Base-by-base conservation (phyloP, 345 rosid genomes). In the Dimocarpus longan region DNA sequence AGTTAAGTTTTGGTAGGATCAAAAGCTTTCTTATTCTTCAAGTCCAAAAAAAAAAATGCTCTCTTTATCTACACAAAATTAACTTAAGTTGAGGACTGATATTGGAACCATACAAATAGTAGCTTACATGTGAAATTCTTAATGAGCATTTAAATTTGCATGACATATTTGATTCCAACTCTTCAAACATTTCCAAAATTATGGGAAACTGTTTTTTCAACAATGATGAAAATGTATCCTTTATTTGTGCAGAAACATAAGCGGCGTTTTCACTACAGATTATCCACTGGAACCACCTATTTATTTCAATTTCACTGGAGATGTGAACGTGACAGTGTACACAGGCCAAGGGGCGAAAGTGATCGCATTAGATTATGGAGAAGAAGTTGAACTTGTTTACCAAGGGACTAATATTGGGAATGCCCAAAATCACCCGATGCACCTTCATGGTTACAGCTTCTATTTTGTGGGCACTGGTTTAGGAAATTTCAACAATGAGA, bases 261-360 rank as follows among this genome's bases (percentile, higher is more conserved):
- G 54, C 32, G 81, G 19, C 19, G 60, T 67, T 22, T 72, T 77
- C 77, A 73, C 70, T 42, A 57, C 78, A 5, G 74, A 74, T 67
- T 82, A 75, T 50, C 85, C 85, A 5, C 12, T 24, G n/a, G 26
- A 65, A 26, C 85, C 82, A 0, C 85, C 85, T 0, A 71, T 71
- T 12, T 16, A 10, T 40, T 79, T 75, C 64, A 71, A 79, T 28
- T 82, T 68, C 71, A 82, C 82, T 0, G 80, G 75, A 39, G 28
- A 72, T 48, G 40, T 72, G 56, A 66, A 37, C 22, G 22, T 66
- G 21, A 66, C 70, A 66, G 70, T 32, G 8, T 39, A 26, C 40
- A 8, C 70, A 66, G 40, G 46, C 0, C 48, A 16, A 39, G 70
- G 46, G 46, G 39, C 68, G 8, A 64, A 64, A 64, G 68, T 64